phyloP scores from a whole-genome alignment of 2,329 filamentous ascomycete species.

The Cladosporium sp. region DNA sequence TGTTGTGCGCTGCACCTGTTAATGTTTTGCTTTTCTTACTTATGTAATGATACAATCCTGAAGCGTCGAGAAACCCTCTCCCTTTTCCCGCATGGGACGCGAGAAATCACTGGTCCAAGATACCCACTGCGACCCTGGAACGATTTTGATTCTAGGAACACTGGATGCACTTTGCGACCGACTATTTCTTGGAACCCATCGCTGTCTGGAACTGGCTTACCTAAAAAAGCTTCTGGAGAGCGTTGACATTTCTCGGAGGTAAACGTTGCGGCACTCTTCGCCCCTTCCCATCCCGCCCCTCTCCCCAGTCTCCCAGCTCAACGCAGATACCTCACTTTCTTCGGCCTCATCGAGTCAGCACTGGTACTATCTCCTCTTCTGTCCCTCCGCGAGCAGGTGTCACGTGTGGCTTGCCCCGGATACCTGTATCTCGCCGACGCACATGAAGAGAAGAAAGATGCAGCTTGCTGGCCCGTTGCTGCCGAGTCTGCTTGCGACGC shows the following conservation, averaged over 20 bases:
- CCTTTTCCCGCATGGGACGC: constrained; percentile 28
- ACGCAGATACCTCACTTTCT: constrained; percentile 38
- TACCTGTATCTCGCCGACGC: constrained; percentile 33
- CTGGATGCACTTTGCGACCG: constrained; percentile 28
- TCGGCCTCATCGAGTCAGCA: constrained; percentile 40
- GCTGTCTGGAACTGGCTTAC: constrained; percentile 26
- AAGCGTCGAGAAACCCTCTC: constrained; percentile 34
- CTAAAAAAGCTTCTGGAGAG: constrained; percentile 31
- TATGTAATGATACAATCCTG: constrained; percentile 22
- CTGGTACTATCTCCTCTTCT: constrained; percentile 33
- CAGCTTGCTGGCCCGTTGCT: constrained; percentile 31
- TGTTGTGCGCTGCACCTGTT: constrained; percentile 40
- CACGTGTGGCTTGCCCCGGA: constrained; percentile 38
- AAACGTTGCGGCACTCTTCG: constrained; percentile 36
- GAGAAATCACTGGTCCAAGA: constrained; percentile 27
- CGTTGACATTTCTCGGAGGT: constrained; percentile 32
- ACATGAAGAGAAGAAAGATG: constrained; percentile 46
- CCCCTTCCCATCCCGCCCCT: constrained; percentile 49
- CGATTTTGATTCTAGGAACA: constrained; percentile 24
- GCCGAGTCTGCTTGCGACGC: constrained; percentile 24
- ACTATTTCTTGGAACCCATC: constrained; percentile 29
- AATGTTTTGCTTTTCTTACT: constrained; percentile 14
- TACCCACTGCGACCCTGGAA: constrained; percentile 29
- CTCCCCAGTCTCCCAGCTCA: constrained; percentile 42
- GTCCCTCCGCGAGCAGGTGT: constrained; percentile 26